phyloP scores from a whole-genome alignment of 2,329 filamentous ascomycete species.

The Paraphaeosphaeria minitans region DNA sequence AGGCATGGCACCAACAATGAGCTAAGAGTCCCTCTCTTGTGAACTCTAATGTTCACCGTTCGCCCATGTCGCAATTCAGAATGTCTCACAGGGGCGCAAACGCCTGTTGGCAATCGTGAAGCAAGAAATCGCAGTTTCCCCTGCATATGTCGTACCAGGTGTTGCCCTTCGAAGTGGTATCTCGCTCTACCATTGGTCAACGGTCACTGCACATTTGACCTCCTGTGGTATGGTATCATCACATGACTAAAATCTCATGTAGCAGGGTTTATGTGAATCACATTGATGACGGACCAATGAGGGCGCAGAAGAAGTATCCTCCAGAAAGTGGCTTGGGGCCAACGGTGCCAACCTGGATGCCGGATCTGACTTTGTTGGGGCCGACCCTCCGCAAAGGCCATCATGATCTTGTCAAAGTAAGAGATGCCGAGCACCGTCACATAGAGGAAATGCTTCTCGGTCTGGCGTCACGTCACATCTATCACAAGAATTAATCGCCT shows the following conservation, averaged over 20 bases:
- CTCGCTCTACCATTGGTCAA: conserved; percentile 32
- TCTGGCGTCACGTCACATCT: not conserved
- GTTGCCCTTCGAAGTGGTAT: conserved; percentile 17
- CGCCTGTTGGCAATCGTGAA: conserved; percentile 10
- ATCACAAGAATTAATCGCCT: conserved; percentile 13
- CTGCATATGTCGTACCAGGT: conserved; percentile 32
- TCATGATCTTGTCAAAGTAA: conserved; percentile 23
- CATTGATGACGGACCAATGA: conserved; percentile 37
- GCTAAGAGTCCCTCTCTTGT: not conserved
- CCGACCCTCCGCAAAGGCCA: conserved; percentile 20
- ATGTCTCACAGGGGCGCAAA: conserved; percentile 20
- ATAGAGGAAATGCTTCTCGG: not conserved
- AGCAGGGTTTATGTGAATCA: conserved; percentile 31
- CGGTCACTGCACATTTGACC: conserved; percentile 16
- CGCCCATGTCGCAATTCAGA: conserved; percentile 11
- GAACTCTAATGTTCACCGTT: not conserved
- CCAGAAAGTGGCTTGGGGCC: conserved; percentile 33
- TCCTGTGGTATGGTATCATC: conserved; percentile 29
- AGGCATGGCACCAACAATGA: not conserved
- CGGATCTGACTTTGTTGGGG: conserved; percentile 28
- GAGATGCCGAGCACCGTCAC: conserved; percentile 14
- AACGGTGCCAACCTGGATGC: conserved; percentile 32
- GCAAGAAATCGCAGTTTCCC: conserved; percentile 19
- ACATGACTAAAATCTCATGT: conserved; percentile 39
- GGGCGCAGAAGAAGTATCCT: conserved; percentile 30